Evolutionary conservation across 306 rosid species (phyloP).

Genomic region (Rosa persica): DNA sequence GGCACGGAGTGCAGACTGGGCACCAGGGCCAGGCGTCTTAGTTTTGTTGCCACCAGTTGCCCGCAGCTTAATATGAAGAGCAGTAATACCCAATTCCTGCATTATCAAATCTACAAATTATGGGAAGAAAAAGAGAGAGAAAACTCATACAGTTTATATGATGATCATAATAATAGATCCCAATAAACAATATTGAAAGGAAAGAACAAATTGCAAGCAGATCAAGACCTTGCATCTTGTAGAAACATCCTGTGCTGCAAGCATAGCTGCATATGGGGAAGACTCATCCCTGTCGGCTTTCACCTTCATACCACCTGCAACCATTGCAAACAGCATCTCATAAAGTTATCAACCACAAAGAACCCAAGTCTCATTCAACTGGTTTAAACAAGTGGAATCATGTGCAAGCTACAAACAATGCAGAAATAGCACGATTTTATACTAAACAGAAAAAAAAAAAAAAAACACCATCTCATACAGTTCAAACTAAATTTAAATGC

Average conservation of each 20-base stretch:
- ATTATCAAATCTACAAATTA: background rate
- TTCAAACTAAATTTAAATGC: too few relatives aligned
- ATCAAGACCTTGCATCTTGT: slow-evolving; percentile 65
- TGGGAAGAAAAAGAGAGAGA: background rate
- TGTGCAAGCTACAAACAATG: background rate
- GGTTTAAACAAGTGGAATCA: background rate
- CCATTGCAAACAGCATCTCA: too few relatives aligned
- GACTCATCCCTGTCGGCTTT: slow-evolving; percentile 88
- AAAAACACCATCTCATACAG: too few relatives aligned
- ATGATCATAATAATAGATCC: background rate
- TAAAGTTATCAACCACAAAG: too few relatives aligned
- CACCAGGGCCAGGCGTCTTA: slow-evolving; percentile 91
- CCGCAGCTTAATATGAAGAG: slow-evolving; percentile 80
- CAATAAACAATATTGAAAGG: background rate
- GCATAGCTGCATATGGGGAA: slow-evolving; percentile 89
- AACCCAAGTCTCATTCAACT: background rate
- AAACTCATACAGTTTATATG: background rate
- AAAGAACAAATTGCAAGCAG: background rate
- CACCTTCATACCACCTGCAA: slow-evolving; percentile 87
- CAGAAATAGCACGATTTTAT: background rate
- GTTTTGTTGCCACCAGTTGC: slow-evolving; percentile 94
- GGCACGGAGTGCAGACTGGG: slow-evolving; percentile 90
- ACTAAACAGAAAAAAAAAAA: background rate
- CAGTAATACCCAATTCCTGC: slow-evolving; percentile 84
- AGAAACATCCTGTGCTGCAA: slow-evolving; percentile 89